These are phyloP conservation scores for Tuber brumale DNA, from an alignment of 495 filamentous ascomycete genomes.

Conservation along the genomic window DNA sequence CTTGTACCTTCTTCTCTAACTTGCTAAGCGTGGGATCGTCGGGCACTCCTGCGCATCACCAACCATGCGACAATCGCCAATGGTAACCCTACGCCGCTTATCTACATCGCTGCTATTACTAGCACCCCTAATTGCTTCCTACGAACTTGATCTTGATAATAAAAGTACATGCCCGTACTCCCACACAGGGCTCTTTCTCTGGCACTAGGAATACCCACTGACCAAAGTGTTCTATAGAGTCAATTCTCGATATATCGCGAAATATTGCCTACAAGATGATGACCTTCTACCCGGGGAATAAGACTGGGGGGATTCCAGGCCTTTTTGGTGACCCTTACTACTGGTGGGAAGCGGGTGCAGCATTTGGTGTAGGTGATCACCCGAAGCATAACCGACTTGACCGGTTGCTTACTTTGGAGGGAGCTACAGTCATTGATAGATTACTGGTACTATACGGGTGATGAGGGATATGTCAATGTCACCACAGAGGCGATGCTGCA, in stretches of 20 bases:
- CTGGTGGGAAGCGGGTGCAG: constrained; percentile 66
- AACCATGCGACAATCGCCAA: constrained; percentile 26
- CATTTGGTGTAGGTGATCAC: constrained; percentile 40
- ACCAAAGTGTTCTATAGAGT: constrained; percentile 48
- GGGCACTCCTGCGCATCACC: neutral
- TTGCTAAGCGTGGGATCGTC: constrained; percentile 7
- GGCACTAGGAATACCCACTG: constrained; percentile 16
- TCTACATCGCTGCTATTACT: constrained; percentile 25
- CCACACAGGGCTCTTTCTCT: neutral
- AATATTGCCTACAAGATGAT: constrained; percentile 59
- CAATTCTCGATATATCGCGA: constrained; percentile 57
- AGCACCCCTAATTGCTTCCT: constrained; percentile 26
- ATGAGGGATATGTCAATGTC: constrained; percentile 60
- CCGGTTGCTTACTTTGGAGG: constrained; percentile 15
- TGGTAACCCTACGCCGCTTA: constrained; percentile 13
- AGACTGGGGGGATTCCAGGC: constrained; percentile 57
- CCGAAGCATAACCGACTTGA: constrained; percentile 1
- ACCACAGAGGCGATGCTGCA: constrained; percentile 57
- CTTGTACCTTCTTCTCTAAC: constrained; percentile 12
- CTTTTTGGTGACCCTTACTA: constrained; percentile 51
- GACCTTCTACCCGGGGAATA: constrained; percentile 60
- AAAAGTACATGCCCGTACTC: constrained; percentile 14
- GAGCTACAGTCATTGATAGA: constrained; percentile 50
- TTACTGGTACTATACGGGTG: constrained; percentile 73
- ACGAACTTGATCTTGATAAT: constrained; percentile 19